Evolutionary conservation across 768 basidiomycete genomes (phyloP).

Genomic region (Butyriboletus loyo): DNA sequence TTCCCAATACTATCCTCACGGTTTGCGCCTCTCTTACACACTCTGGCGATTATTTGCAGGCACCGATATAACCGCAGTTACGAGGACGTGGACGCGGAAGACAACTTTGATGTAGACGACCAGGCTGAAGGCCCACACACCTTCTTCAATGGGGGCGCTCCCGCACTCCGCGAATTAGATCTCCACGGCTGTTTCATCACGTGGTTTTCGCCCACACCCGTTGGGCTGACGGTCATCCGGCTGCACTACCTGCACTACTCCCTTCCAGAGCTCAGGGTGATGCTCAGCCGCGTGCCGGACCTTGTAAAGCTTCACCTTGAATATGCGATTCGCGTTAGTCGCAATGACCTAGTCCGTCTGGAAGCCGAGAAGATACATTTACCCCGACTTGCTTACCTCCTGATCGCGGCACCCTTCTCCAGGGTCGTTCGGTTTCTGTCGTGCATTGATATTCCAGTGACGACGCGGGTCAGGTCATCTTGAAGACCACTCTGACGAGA

Average conservation of each 20-base stretch:
- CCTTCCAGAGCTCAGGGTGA: background rate
- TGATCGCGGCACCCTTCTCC: background rate
- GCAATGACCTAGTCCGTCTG: background rate
- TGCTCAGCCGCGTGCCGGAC: background rate
- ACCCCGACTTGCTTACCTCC: background rate
- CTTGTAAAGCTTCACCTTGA: background rate
- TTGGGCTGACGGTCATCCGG: background rate
- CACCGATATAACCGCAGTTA: background rate
- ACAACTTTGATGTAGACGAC: too few species aligned
- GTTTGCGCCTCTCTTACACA: background rate
- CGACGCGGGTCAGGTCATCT: background rate
- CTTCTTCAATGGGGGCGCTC: background rate
- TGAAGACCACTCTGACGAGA: background rate
- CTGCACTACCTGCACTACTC: background rate
- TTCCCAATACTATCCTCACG: background rate
- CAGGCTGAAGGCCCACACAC: background rate
- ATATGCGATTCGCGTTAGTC: background rate
- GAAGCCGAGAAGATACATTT: background rate
- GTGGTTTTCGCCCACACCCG: background rate
- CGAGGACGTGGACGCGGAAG: too few species aligned
- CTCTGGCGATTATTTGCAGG: background rate
- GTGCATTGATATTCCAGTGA: background rate
- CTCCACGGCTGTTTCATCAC: background rate
- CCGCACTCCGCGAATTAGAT: background rate
- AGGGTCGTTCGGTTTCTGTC: background rate